Base-by-base conservation (phyloP, 305 asterid species). In the Fraxinus ornus region DNA sequence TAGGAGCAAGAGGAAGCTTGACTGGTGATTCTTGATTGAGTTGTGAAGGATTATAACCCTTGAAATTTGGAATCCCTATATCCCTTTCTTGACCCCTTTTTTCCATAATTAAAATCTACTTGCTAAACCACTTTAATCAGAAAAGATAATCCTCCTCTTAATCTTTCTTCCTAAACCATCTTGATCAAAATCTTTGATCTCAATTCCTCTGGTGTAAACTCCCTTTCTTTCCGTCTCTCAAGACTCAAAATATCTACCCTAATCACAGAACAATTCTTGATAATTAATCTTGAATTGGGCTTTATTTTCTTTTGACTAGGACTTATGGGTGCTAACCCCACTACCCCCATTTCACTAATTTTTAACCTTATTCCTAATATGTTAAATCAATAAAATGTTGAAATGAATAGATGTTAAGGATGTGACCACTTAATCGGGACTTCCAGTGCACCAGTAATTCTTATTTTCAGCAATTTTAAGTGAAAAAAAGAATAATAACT, bases 1-100 rank as follows among this genome's bases (percentile, higher is more conserved):
- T 77, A 15, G 95, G 89, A 37, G 92, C 90, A 47, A 92, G 88
- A 35, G 87, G 85, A 21, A 88, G 75, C 83, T 86, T 88, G 36
- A 85, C 79, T 21, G 88, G 82, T 28, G 91, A 79, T 76, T 85
- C 88, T 47, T 83, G 89, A 35, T 33, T 52, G 52, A 83, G 70
- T 1, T 76, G 71, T 33, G 87, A 77, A 15, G 84, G 84, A 47
- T 72, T 83, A 80, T 77, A 85, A 57, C 64, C 64, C 17, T 75
- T 30, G 0, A 86, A 83, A 78, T 68, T 86, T 13, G 87, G 87
- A 28, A 86, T 44, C 39, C 87, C 83, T 32, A 78, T 37, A 74
- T 82, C 87, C 82, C 85, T 89, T 17, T 81, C 87, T 83, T 83
- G 85, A 37, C 86, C 88, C 78, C 90, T 79, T 32, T 84, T 86